phyloP scores from a whole-genome alignment of 768 basidiomycete genomes.

The Fistulinella prunicolor region DNA sequence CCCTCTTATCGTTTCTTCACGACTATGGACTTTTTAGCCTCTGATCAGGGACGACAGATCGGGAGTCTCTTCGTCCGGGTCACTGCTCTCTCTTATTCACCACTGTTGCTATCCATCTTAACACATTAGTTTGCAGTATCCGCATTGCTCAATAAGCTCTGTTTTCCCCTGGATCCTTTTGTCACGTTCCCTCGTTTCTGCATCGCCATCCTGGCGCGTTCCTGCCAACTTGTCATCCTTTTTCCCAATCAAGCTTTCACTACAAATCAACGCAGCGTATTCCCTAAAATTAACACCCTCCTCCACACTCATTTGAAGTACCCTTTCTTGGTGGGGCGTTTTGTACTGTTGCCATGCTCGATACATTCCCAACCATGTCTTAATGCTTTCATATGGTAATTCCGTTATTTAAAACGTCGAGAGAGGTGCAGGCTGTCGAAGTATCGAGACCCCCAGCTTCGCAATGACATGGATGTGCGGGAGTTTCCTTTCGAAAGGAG shows the following conservation, averaged over 20 bases:
- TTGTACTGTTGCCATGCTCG: constrained; percentile 35
- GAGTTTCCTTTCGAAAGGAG: constrained; percentile 6
- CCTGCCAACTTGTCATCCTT: constrained; percentile 15
- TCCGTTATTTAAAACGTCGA: constrained; percentile 23
- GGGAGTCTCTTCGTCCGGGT: constrained; percentile 18
- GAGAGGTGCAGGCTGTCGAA: constrained; percentile 10
- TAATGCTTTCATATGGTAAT: constrained; percentile 38
- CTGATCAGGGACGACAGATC: constrained; percentile 18
- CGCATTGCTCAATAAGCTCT: constrained; percentile 22
- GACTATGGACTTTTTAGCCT: constrained; percentile 14
- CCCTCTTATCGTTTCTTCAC: constrained; percentile 12
- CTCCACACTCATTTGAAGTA: constrained; percentile 29
- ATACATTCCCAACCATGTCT: constrained; percentile 34
- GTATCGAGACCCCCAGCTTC: constrained; percentile 6
- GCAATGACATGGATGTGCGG: constrained; percentile 5
- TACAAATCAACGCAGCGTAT: constrained; percentile 22
- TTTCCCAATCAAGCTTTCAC: constrained; percentile 12
- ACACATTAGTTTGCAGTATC: constrained; percentile 23
- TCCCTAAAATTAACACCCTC: constrained; percentile 25
- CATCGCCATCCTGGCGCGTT: constrained; percentile 24
- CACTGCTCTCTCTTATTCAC: constrained; percentile 16
- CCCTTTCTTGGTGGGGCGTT: constrained; percentile 26
- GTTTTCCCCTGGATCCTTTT: constrained; percentile 22
- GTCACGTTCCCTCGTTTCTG: constrained; percentile 21
- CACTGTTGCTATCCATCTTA: constrained; percentile 26